Base-by-base conservation (phyloP, 768 basidiomycete genomes). In the Xerocomellus intermedius region DNA sequence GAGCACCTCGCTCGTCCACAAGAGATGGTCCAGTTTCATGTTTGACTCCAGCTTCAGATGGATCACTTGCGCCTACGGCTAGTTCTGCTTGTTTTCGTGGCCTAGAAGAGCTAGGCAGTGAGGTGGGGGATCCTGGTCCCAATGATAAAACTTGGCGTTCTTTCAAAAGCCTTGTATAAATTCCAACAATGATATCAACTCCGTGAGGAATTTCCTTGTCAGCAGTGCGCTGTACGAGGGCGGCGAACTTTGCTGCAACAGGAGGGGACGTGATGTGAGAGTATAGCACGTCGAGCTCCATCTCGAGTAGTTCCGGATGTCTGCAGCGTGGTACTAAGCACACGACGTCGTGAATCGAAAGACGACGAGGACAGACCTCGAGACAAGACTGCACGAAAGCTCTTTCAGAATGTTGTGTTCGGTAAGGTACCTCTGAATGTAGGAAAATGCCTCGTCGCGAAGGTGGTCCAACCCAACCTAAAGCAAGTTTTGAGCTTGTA, bases 401-500 rank as follows among this genome's bases (percentile, higher is more conserved):
- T 70, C 67, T 22, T 46, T 51, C n/a, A 69, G n/a, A 22, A 67
- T 61, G 26, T 67, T 69, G 7, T 60, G 37, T n/a, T 59, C 69
- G 0, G 59, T 48, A 1, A 70, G 52, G 46, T 53, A 58, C 14
- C 22, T 43, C 24, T 24, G 55, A 19, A 68, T 68, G 36, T 38
- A 55, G 8, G 12, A 14, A 38, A 58, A 54, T 1, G 67, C 63
- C 13, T 56, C 39, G 16, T 65, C 53, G 8, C 61, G 55, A 33
- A 68, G 48, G 9, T 42, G 1, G 9, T 70, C 66, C 14, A 69
- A 38, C 7, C 54, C 55, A 5, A 68, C 55, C 66, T 69, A 24
- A 5, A 19, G 10, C 10, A 5, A 2, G 2, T 2, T 24, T 16
- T 12, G n/a, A 42, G 12, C 5, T 28, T 12, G 38, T 5, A n/a